These are phyloP conservation scores for Monosporascus sp. DNA, from an alignment of 2,329 filamentous ascomycete genomes.

Conservation along the genomic window DNA sequence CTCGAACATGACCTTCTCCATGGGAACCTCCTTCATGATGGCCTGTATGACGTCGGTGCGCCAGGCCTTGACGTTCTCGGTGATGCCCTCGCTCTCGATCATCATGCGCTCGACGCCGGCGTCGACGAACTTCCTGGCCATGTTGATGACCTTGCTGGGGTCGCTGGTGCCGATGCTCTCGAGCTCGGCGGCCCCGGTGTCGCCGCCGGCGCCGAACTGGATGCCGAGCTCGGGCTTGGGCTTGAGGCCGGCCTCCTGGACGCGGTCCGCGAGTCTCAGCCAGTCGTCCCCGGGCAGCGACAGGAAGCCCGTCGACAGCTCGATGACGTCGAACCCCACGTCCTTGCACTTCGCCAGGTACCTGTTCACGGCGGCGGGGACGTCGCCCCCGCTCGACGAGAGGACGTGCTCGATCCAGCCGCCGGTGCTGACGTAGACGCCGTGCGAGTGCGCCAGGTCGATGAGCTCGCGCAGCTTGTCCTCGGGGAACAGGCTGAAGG, in stretches of 20 bases:
- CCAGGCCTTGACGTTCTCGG: slow-evolving; percentile 49
- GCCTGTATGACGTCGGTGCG: slow-evolving; percentile 48
- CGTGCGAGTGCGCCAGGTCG: slow-evolving; percentile 42
- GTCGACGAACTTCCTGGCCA: slow-evolving; percentile 44
- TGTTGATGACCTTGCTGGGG: slow-evolving; percentile 40
- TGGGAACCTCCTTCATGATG: slow-evolving; percentile 44
- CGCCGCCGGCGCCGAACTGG: slow-evolving; percentile 51
- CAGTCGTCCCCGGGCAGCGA: slow-evolving; percentile 49
- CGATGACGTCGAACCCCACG: slow-evolving; percentile 48
- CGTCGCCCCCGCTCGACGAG: slow-evolving; percentile 30
- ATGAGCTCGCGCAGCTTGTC: slow-evolving; percentile 38
- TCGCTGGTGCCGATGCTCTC: slow-evolving; percentile 43
- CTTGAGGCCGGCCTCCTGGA: slow-evolving; percentile 40
- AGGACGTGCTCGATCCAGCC: slow-evolving; percentile 51
- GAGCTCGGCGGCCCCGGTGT: slow-evolving; percentile 41
- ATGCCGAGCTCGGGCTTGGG: slow-evolving; percentile 52
- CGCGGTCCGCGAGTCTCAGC: slow-evolving; percentile 42
- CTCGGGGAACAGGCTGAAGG: slow-evolving; percentile 45
- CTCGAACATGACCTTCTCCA: slow-evolving; percentile 53
- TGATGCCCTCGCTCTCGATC: slow-evolving; percentile 56
- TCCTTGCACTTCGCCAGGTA: slow-evolving; percentile 48
- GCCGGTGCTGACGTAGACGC: slow-evolving; percentile 49
- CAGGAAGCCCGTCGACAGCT: slow-evolving; percentile 48
- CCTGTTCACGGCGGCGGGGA: slow-evolving; percentile 38
- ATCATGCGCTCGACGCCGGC: slow-evolving; percentile 50